A percentile compares a stretch with the other conserved stretches of the same genome.
Conservation (phyloP, 2,329 filamentous ascomycete genomes). For the Exophiala aquamarina region DNA sequence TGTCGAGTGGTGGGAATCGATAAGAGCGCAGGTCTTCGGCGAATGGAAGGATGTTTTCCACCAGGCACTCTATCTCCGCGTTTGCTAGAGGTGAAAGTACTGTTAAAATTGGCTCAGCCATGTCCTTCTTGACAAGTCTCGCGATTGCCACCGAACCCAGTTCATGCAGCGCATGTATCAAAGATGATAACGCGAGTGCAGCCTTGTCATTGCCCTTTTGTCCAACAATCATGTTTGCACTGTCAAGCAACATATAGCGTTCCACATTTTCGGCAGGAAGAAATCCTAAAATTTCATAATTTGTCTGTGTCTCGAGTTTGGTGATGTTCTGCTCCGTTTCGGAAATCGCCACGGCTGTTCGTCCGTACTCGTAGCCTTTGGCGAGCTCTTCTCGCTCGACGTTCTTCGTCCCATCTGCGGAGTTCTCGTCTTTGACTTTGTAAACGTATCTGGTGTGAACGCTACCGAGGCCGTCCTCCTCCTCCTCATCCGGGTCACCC, state of each 20-base stretch:
- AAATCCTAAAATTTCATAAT: slow-evolving; percentile 84
- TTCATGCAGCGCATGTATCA: slow-evolving; percentile 84
- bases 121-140: slow-evolving; percentile 79
- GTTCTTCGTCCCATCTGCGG: slow-evolving; percentile 76
- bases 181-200: slow-evolving; percentile 78
- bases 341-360: slow-evolving; percentile 86
- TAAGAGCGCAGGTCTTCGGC: slow-evolving; percentile 90
- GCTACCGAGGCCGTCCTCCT: slow-evolving; percentile 27
- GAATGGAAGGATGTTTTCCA: slow-evolving; percentile 89
- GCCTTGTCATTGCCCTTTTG: slow-evolving; percentile 79
- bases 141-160: slow-evolving; percentile 83
- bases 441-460: slow-evolving; percentile 81
- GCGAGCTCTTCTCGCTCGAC: slow-evolving; percentile 79
- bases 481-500: slow-evolving; percentile 1
- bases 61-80: slow-evolving; percentile 75
- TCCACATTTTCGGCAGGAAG: slow-evolving; percentile 72
- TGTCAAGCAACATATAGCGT: slow-evolving; percentile 81
- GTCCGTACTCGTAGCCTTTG: slow-evolving; percentile 92
- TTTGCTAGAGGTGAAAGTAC: slow-evolving; percentile 80
- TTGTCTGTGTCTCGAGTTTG: slow-evolving; percentile 74
- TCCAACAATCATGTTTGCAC: slow-evolving; percentile 73
- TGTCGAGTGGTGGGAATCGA: slow-evolving; percentile 85
- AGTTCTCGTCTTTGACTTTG: slow-evolving; percentile 71
- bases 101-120: slow-evolving; percentile 73
- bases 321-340: slow-evolving; percentile 85